Evolutionary conservation across 768 basidiomycete species (phyloP).

Genomic region (Tylopilus intermedius): DNA sequence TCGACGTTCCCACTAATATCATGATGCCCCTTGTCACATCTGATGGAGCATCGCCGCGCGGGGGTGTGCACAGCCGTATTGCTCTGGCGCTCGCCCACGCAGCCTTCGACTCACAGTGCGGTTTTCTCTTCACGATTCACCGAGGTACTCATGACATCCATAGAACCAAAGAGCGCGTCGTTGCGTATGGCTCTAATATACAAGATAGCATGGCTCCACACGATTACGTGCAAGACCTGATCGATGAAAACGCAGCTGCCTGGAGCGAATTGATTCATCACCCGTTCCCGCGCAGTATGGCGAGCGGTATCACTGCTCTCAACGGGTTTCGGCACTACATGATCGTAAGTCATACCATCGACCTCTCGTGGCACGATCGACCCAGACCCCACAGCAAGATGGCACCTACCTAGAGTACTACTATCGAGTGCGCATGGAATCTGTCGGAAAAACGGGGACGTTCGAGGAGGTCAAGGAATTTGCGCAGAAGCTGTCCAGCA

Average conservation of each 20-base stretch:
- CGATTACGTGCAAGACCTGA: slow-evolving; percentile 2
- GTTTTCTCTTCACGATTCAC: neutral
- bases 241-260: neutral
- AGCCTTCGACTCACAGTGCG: neutral
- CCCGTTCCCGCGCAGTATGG: no score
- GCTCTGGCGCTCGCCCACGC: neutral
- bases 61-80: neutral
- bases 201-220: neutral
- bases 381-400: slow-evolving; percentile 1
- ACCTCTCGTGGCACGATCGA: neutral
- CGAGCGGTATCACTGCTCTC: no score
- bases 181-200: neutral
- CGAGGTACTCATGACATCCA: neutral
- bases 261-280: no score
- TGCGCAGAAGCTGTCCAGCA: neutral
- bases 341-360: neutral
- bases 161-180: neutral
- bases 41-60: neutral
- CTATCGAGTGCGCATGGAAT: neutral
- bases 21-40: neutral
- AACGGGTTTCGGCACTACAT: neutral
- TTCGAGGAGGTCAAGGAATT: neutral
- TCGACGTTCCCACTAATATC: neutral
- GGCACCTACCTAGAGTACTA: slow-evolving; percentile 5
- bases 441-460: neutral